Base-by-base conservation (phyloP, 352 stramenopile species). In the Globisporangium cederbergense region DNA sequence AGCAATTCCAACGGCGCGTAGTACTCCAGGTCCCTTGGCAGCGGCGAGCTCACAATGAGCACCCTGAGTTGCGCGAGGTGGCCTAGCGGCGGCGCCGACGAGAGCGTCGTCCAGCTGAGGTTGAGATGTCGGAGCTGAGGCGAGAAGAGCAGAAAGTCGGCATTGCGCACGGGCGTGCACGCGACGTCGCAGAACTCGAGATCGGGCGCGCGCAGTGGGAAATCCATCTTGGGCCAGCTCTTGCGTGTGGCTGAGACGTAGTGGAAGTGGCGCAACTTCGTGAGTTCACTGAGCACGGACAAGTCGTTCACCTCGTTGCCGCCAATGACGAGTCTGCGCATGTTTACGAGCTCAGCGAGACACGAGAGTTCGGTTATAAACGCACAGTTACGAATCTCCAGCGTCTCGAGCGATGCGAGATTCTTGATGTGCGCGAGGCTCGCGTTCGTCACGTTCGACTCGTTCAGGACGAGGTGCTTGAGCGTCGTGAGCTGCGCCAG, bases 61-160 rank as follows among this genome's bases (percentile, higher is more conserved):
- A 60, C 54, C 11, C 25, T 42, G 10, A 60, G 36, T 1, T 47
- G 32, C 36, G 46, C 34, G 36, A 60, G 36, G n/a, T 47, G 14
- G n/a, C 9, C 36, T 4, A 60, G 40, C 38, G 54, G 54, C 13
- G 40, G 34, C 8, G 22, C 20, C 9, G 54, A 25, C 4, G 34
- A 28, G 34, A 60, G 54, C 54, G 34, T 47, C 38, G 54, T 60
- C 34, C 54, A 32, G 54, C 54, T 60, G 34, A 60, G 50, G 54
- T 60, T 22, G 4, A 60, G 54, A 40, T 60, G 38, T 22, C 25
- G n/a, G 54, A 60, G 54, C 13, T 16, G 20, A 2, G 36, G 54
- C 7, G 54, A 60, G 54, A 50, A 36, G 9, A 32, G 20, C 54
- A 60, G 38, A 36, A 60, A 60, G 20, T 47, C 34, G 13, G 28